A percentile compares a stretch with the other conserved stretches of the same genome.
These are phyloP conservation scores for Pythium sp. DNA, from an alignment of 352 stramenopile species.

Conservation along the genomic window DNA sequence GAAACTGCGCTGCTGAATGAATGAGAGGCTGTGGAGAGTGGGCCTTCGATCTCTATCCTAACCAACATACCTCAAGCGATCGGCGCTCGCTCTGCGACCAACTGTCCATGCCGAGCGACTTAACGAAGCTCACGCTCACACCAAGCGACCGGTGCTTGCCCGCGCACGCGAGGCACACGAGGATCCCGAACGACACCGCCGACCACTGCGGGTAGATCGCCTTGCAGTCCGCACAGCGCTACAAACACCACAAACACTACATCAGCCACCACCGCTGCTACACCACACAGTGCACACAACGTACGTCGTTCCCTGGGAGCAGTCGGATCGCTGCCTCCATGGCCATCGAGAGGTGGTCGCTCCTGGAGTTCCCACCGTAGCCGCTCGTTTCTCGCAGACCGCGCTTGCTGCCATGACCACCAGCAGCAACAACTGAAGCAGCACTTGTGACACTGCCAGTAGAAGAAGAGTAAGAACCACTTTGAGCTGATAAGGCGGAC, in stretches of 20 bases:
- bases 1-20: not conserved
- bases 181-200: slow-evolving; percentile 77
- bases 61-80: slow-evolving; percentile 37
- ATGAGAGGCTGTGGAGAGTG: not conserved
- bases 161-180: slow-evolving; percentile 75
- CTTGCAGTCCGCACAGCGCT: slow-evolving; percentile 85
- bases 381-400: slow-evolving; percentile 1
- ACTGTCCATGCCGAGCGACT: slow-evolving; percentile 78
- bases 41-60: not conserved
- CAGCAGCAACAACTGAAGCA: too few species aligned
- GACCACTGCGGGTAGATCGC: slow-evolving; percentile 78
- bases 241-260: not conserved
- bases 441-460: not conserved
- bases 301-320: slow-evolving; percentile 75
- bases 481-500: not conserved
- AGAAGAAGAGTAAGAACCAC: not conserved
- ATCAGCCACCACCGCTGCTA: not conserved
- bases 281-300: slow-evolving; percentile 10
- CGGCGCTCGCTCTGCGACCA: slow-evolving; percentile 57
- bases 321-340: slow-evolving; percentile 57
- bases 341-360: slow-evolving; percentile 40
- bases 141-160: slow-evolving; percentile 79
- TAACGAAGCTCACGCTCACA: slow-evolving; percentile 80
- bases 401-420: not conserved
- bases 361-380: slow-evolving; percentile 11